phyloP scores from a whole-genome alignment of 2,329 filamentous ascomycete genomes.

The Paracamarosporium sp. region DNA sequence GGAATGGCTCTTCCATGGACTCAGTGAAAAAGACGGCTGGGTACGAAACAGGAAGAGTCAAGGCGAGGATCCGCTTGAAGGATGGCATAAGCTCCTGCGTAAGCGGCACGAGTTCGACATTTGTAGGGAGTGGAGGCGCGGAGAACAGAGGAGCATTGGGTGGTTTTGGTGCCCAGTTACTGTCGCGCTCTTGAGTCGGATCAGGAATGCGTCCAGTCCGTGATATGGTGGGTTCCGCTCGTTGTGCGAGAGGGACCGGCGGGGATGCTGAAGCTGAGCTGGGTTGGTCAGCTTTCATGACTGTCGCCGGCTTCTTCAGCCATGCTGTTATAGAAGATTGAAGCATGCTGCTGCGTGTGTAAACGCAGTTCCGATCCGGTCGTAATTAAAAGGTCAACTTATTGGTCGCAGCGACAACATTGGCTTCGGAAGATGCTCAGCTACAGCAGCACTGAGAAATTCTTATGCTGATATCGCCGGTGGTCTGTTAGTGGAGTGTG shows the following conservation, averaged over 20 bases:
- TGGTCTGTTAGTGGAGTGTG: too few relatives aligned
- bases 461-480: too few relatives aligned
- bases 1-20: constrained; percentile 61
- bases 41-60: constrained; percentile 68
- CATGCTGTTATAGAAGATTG: constrained; percentile 56
- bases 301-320: constrained; percentile 53
- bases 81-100: constrained; percentile 61
- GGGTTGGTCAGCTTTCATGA: constrained; percentile 28
- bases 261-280: background rate
- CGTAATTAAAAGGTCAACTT: background rate
- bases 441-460: background rate
- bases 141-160: constrained; percentile 27
- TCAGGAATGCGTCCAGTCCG: constrained; percentile 24
- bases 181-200: background rate
- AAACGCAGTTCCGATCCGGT: background rate
- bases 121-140: constrained; percentile 50
- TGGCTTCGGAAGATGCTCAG: background rate
- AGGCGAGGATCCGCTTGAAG: constrained; percentile 63
- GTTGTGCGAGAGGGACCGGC: constrained; percentile 22
- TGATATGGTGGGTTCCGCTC: constrained; percentile 25
- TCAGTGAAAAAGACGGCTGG: constrained; percentile 67
- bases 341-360: constrained; percentile 37
- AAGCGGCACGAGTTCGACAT: constrained; percentile 61
- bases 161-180: constrained; percentile 4
- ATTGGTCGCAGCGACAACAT: background rate